Evolutionary conservation across 768 basidiomycete species (phyloP).

Genomic region (Mycena rebaudengoi): DNA sequence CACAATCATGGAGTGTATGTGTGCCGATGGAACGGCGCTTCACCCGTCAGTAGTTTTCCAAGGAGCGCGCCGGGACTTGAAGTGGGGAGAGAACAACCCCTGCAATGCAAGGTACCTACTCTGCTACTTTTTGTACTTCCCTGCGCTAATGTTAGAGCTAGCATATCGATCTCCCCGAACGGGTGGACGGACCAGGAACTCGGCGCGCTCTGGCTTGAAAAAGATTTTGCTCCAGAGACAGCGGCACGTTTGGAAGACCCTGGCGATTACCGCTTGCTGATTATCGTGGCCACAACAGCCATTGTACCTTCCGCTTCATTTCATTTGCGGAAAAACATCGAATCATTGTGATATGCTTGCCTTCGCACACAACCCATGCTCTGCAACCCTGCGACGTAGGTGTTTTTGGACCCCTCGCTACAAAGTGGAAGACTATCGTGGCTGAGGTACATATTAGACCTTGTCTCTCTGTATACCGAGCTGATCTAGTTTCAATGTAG

Average conservation of each 20-base stretch:
- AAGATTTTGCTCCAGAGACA: conserved; percentile 31
- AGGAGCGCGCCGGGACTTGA: conserved; percentile 14
- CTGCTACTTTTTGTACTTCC: neutral
- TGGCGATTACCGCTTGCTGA: conserved; percentile 26
- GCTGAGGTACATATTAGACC: neutral
- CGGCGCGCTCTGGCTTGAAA: conserved; percentile 30
- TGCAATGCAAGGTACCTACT: conserved; percentile 23
- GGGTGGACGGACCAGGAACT: conserved; percentile 40
- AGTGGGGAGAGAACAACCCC: conserved; percentile 26
- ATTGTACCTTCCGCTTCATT: conserved; percentile 27
- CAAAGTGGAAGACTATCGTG: conserved; percentile 26
- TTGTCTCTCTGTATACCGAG: neutral
- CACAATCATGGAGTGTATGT: conserved; percentile 54
- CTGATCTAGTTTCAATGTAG: neutral
- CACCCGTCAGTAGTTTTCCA: conserved; percentile 48
- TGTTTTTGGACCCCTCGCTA: conserved; percentile 43
- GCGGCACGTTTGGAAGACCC: neutral
- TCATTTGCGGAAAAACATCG: conserved; percentile 26
- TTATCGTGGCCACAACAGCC: conserved; percentile 36
- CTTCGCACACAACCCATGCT: conserved; percentile 46
- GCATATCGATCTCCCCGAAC: conserved; percentile 30
- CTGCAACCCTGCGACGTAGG: conserved; percentile 49
- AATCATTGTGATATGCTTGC: conserved; percentile 45
- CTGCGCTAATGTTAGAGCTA: neutral
- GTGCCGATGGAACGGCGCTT: conserved; percentile 49